Base-by-base conservation (phyloP, 148 eudicot genomes). In the Drosera capensis region DNA sequence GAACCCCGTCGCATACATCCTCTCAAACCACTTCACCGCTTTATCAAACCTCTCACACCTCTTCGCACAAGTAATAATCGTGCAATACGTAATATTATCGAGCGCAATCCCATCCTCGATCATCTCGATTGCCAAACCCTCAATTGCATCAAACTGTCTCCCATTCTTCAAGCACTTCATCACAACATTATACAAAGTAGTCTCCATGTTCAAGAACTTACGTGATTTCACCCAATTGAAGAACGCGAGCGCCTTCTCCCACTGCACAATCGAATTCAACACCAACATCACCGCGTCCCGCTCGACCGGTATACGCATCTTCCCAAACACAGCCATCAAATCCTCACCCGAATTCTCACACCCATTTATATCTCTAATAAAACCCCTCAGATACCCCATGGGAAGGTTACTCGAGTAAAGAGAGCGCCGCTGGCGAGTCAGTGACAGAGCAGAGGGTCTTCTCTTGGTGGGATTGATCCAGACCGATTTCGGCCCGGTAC, bases 1-100 rank as follows among this genome's bases (percentile, higher is more conserved):
- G 44, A 92, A 53, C 0, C 94, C 94, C 18, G 95, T 82, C 48
- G 78, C 81, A 51, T 92, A 92, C 93, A 92, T 92, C 73, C 80
- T 78, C 77, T 92, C 99, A 63, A 92, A 92, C 99, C 99, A 92
- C 48, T 81, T 94, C 53, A 85, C 77, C 8, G 99, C 99, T 66
- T 92, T 81, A 31, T 92, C 82, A 62, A 78, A 85, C 25, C 71
- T 63, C 41, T 43, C 60, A 40, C 80, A 78, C 64, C 75, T 73
- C 62, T 92, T 92, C 24, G 99, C 99, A 67, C 95, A 78, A 45
- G 94, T 69, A 45, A 92, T 92, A 9, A 92, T 92, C 17, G 99
- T 92, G 4, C 95, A 92, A 55, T 92, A 92, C 5, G 99, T 85
- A 46, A 92, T 92, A 38, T 92, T 92, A 65, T 92, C 99, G 6